Evolutionary conservation across 1,284 basidiomycete genomes (phyloP).

Genomic region (Microbotryum scabiosae): DNA sequence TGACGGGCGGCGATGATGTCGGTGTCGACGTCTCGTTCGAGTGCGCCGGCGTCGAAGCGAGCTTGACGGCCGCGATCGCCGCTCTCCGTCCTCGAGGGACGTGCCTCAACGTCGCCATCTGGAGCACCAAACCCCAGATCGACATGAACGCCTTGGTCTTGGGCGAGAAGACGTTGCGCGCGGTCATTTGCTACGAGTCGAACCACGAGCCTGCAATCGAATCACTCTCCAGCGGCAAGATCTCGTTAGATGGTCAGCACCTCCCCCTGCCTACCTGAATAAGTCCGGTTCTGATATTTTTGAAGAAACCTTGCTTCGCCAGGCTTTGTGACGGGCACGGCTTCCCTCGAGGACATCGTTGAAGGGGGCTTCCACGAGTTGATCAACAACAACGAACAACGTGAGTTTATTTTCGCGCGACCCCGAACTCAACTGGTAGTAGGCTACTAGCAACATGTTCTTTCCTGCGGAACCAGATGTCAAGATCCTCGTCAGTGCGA

Average conservation of each 20-base stretch:
- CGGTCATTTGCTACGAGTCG: conserved; percentile 32
- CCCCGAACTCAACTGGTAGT: too few species aligned
- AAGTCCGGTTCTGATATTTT: too few species aligned
- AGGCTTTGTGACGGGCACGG: conserved; percentile 37
- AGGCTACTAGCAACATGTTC: background rate
- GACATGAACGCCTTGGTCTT: conserved; percentile 35
- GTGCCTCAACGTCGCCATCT: conserved; percentile 38
- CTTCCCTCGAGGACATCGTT: conserved; percentile 38
- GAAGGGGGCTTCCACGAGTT: conserved; percentile 39
- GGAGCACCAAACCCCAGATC: conserved; percentile 34
- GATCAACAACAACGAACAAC: conserved; percentile 39
- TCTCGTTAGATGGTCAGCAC: conserved; percentile 32
- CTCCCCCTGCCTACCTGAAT: too few species aligned
- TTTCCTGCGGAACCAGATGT: conserved; percentile 7
- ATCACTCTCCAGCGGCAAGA: conserved; percentile 35
- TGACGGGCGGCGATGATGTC: conserved; percentile 30
- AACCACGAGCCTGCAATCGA: conserved; percentile 36
- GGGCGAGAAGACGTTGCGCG: conserved; percentile 36
- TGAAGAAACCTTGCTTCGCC: background rate
- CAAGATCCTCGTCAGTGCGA: conserved; percentile 26
- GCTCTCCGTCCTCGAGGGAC: conserved; percentile 36
- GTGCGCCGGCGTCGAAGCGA: conserved; percentile 37
- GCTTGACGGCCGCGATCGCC: conserved; percentile 34
- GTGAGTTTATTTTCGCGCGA: background rate
- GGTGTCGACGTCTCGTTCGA: conserved; percentile 41